Evolutionary conservation across 495 filamentous ascomycete species (phyloP).

Genomic region (Aspergillus steynii): DNA sequence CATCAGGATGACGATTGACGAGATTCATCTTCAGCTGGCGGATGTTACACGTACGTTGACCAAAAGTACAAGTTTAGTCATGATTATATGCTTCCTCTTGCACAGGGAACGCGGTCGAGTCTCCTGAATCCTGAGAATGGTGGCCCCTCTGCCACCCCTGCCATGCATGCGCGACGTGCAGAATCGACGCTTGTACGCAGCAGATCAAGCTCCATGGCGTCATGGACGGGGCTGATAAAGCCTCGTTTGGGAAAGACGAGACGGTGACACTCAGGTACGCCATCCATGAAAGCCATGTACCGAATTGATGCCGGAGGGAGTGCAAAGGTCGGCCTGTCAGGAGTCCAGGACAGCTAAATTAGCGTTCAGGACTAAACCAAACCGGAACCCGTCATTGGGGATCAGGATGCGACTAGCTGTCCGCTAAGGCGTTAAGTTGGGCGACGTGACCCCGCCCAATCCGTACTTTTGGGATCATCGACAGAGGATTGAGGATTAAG

Average conservation of each 20-base stretch:
- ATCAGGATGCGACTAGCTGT: too few relatives aligned
- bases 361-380: too few relatives aligned
- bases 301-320: too few relatives aligned
- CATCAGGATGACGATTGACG: background rate
- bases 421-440: too few relatives aligned
- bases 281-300: background rate
- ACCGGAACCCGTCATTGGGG: too few relatives aligned
- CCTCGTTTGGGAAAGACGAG: too few relatives aligned
- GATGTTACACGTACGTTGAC: background rate
- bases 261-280: background rate
- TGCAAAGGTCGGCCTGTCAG: too few relatives aligned
- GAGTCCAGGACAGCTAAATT: too few relatives aligned
- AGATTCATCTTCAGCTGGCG: too few relatives aligned
- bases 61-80: background rate
- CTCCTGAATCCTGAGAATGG: too few relatives aligned
- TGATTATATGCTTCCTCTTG: too few relatives aligned
- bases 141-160: background rate
- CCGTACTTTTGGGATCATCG: background rate
- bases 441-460: background rate
- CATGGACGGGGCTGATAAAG: background rate
- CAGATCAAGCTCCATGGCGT: background rate
- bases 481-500: too few relatives aligned
- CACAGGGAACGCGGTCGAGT: background rate
- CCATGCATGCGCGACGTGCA: background rate
- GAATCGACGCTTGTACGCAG: background rate